Evolutionary conservation across 129 eudicot species (phyloP), one percentile per base, ranked within the genome.

Genomic region (Mikania micrantha): DNA sequence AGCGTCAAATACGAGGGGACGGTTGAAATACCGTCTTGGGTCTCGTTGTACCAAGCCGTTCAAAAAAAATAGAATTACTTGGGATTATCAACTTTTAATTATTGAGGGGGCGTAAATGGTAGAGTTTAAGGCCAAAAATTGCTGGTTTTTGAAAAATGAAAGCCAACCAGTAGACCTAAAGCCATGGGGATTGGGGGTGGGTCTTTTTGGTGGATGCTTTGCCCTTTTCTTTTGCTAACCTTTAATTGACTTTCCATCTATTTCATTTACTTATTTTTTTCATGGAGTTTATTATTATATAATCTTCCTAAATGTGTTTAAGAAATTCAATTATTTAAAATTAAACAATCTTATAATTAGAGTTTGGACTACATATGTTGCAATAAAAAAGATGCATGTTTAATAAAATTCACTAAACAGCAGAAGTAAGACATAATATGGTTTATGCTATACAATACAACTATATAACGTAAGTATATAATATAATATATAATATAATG

Each of bases 181-280:
- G 54, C 67, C 34, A 67, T 44, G 79, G 76, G 68, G 59, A 31
- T n/a, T 32, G 70, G 40, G 60, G 44, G 70, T 70, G 60, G 74
- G 78, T 72, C 65, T 71, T 32, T 5, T 74, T 74, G 79, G 79
- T 60, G 72, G 77, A 70, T 67, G 68, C 65, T 73, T 73, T 74
- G 67, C 72, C 76, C 76, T 73, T 80, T 77, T 75, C 81, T 79
- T 71, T 63, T 67, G 82, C 77, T 75, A 56, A 64, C 80, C 75
- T 70, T 74, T 60, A 74, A 73, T 73, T 66, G 78, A 73, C 75
- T 60, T 44, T 58, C 65, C 47, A 62, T 72, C 68, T 67, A 60
- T 58, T 56, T 67, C 31, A 64, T 25, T 54, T 28, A 66, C 60
- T 12, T 19, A 22, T 10, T 7, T 22, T 50, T 9, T 22, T 22